Conservation (phyloP, 1,284 basidiomycete genomes). For the Rhodotorula sp. region DNA sequence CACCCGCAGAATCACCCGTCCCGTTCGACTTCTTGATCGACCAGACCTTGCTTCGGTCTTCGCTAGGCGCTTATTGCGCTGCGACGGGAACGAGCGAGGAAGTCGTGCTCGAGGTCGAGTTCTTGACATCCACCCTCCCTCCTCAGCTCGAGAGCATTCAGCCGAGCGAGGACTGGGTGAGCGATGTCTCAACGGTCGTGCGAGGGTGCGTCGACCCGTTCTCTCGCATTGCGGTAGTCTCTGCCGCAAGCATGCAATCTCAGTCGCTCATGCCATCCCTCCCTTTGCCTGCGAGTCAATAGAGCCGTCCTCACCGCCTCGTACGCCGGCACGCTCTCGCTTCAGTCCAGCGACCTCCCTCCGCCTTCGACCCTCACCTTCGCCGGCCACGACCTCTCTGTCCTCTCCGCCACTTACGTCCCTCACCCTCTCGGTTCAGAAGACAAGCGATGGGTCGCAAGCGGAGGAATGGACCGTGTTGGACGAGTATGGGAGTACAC, state of each 20-base stretch:
- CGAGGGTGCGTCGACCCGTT: conserved; percentile 59
- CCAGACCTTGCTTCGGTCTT: conserved; percentile 73
- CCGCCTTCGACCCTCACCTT: conserved; percentile 49
- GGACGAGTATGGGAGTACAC: conserved; percentile 45
- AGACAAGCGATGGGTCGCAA: conserved; percentile 58
- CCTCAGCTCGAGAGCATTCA: conserved; percentile 76
- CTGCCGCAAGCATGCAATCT: conserved; percentile 1
- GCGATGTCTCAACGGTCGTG: conserved; percentile 68
- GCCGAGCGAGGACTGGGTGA: conserved; percentile 93
- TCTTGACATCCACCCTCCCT: conserved; percentile 87
- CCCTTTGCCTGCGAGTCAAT: conserved; percentile 1
- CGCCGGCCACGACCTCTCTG: conserved; percentile 62
- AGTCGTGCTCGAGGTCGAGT: conserved; percentile 88
- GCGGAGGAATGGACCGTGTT: conserved; percentile 79
- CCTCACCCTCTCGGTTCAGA: conserved; percentile 48
- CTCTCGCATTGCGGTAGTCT: conserved; percentile 5
- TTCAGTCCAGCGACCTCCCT: conserved; percentile 38
- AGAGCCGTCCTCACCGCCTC: conserved; percentile 48
- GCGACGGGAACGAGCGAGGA: conserved; percentile 60
- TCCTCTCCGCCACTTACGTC: conserved; percentile 69
- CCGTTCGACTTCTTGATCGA: conserved; percentile 92
- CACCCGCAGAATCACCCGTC: conserved; percentile 54
- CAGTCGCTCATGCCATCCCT: conserved; percentile 4
- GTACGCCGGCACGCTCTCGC: conserved; percentile 48
- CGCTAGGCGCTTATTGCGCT: conserved; percentile 73